Evolutionary conservation across 1,284 basidiomycete genomes (phyloP), one percentile per base, ranked within the genome.

Genomic region (Trametes versicolor): DNA sequence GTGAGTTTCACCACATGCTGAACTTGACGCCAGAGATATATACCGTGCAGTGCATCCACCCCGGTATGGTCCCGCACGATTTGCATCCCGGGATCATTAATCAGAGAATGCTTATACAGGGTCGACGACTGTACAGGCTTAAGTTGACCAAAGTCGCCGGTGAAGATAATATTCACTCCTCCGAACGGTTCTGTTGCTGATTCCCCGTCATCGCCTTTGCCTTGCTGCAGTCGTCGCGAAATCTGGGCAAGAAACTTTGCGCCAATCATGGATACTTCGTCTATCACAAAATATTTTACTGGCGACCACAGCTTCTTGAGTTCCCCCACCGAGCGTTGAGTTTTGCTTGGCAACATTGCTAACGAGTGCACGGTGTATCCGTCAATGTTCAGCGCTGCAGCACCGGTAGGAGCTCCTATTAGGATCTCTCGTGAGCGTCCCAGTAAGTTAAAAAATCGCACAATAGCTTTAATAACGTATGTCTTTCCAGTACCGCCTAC

Each of bases 401-500:
- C 62, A 0, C 68, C 65, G 0, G 65, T 66, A 4, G 63, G 62
- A 29, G 68, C 65, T 17, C 55, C 49, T 1, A 64, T 51, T 6
- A 66, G 19, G 1, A 66, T 27, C n/a, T 61, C 43, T 13, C 39
- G 29, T 0, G 34, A 19, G 0, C 45, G 10, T 2, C 25, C 43
- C 0, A 61, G 23, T 0, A 54, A 13, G 4, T 25, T 34, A 17
- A 63, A 65, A 10, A 63, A 19, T 0, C 58, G 29, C 3, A 52
- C n/a, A 10, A 71, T 57, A 1, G 70, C 62, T 4, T 64, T 60
- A 15, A 71, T 62, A 1, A 71, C 62, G 32, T 71, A 58, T 3
- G 61, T 62, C 32, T 71, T 71, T 5, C 70, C 70, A 0, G 70
- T 70, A 17, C 68, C 70, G 0, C 70, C 68, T 0, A 71, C 62